Evolutionary conservation across 257 asterid species (phyloP).

Genomic region (Solanum neorickii): DNA sequence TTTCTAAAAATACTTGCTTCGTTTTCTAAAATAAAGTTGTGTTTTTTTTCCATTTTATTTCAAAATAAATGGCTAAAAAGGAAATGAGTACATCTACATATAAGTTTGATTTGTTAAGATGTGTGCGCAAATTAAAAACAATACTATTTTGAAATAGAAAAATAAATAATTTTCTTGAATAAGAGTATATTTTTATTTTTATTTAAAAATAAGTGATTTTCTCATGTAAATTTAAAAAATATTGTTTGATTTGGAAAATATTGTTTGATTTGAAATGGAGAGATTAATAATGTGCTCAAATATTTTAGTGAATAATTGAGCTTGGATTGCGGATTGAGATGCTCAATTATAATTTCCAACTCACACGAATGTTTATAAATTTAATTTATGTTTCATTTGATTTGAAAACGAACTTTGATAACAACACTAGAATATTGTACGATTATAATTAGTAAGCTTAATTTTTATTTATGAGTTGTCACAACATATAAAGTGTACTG

Average conservation of each 20-base stretch:
- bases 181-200: too few relatives aligned
- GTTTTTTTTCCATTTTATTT: neutral
- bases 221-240: too few relatives aligned
- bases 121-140: neutral
- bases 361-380: neutral
- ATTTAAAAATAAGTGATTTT: too few relatives aligned
- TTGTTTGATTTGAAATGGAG: accelerated
- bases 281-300: neutral
- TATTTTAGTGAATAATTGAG: neutral
- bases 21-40: neutral
- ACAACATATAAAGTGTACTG: neutral
- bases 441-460: neutral
- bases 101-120: neutral
- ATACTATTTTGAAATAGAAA: too few relatives aligned
- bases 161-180: too few relatives aligned
- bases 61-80: too few relatives aligned
- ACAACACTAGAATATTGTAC: neutral
- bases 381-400: neutral
- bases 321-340: neutral
- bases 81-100: too few relatives aligned
- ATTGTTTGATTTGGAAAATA: too few relatives aligned
- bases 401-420: neutral
- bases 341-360: neutral
- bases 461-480: neutral
- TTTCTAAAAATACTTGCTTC: neutral